Evolutionary conservation across 345 rosid species (phyloP).

Genomic region (Cardamine occulta): DNA sequence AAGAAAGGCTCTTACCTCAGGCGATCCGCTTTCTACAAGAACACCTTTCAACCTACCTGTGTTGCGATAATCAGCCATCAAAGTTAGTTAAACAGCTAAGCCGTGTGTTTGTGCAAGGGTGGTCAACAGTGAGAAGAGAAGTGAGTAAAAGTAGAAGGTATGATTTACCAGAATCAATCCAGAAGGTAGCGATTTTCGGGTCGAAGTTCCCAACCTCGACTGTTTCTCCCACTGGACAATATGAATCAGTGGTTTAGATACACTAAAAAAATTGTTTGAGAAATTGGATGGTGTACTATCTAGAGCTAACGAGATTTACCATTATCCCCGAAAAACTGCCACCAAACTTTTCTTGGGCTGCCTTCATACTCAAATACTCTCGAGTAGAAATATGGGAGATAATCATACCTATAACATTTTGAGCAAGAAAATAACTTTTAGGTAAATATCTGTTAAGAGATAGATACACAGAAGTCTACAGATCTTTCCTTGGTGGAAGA

Average conservation of each 20-base stretch:
- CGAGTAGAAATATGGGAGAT: slow-evolving; percentile 89
- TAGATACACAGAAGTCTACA: not conserved
- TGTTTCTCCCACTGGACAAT: slow-evolving; percentile 79
- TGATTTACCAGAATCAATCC: slow-evolving; percentile 83
- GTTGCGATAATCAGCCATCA: slow-evolving; percentile 15
- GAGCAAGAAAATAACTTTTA: slow-evolving; percentile 3
- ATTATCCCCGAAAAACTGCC: slow-evolving; percentile 95
- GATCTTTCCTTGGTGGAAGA: slow-evolving; percentile 16
- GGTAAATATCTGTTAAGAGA: slow-evolving; percentile 33
- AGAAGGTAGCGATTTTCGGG: slow-evolving; percentile 92
- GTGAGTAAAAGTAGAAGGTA: not conserved
- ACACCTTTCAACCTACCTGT: slow-evolving; percentile 94
- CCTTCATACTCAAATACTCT: slow-evolving; percentile 95
- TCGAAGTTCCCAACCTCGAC: slow-evolving; percentile 84
- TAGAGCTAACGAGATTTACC: slow-evolving; percentile 49
- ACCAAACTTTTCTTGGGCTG: slow-evolving; percentile 89
- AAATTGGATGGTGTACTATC: not conserved
- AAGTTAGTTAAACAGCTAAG: slow-evolving; percentile 17
- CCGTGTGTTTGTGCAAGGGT: not conserved
- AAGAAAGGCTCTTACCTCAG: slow-evolving; percentile 65
- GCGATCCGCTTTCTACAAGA: slow-evolving; percentile 89
- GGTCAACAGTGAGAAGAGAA: not conserved
- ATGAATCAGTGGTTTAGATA: slow-evolving; percentile 28
- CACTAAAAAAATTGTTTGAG: not conserved
- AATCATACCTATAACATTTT: slow-evolving; percentile 71